A percentile compares a stretch with the other conserved stretches of the same genome.
Conservation (phyloP, 352 stramenopile species). For the Elongisporangium senticosum region DNA sequence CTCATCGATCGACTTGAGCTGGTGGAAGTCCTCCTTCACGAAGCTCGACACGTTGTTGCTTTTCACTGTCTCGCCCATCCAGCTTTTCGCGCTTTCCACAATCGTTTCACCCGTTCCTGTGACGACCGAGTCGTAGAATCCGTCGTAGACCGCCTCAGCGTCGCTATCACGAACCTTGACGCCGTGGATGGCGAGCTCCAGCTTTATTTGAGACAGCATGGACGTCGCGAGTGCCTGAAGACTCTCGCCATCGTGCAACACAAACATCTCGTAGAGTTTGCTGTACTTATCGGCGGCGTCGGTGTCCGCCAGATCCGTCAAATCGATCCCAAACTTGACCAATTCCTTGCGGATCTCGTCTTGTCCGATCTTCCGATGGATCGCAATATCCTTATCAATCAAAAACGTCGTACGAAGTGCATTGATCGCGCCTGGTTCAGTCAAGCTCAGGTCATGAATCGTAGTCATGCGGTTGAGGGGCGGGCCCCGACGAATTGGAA, state of each 20-base stretch:
- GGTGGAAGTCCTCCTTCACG: conserved; percentile 63
- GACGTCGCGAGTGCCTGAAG: conserved; percentile 46
- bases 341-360: conserved; percentile 38
- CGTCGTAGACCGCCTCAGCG: conserved; percentile 56
- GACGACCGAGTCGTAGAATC: conserved; percentile 52
- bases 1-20: conserved; percentile 49
- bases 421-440: conserved; percentile 48
- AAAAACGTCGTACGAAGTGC: conserved; percentile 54
- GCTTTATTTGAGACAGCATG: conserved; percentile 62
- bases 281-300: conserved; percentile 38
- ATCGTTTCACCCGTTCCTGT: conserved; percentile 45
- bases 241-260: conserved; percentile 64
- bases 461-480: conserved; percentile 22
- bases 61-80: conserved; percentile 45
- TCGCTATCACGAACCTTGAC: conserved; percentile 52
- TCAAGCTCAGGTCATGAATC: conserved; percentile 50
- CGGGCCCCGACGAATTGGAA: background rate
- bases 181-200: conserved; percentile 50
- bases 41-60: conserved; percentile 33
- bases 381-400: conserved; percentile 66
- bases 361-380: conserved; percentile 37
- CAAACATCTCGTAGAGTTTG: conserved; percentile 55
- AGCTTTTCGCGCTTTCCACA: conserved; percentile 59
- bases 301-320: conserved; percentile 5
- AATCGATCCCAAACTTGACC: conserved; percentile 50